Conservation (phyloP, 108 stramenopile species). For the Skeletonema menzelii region DNA sequence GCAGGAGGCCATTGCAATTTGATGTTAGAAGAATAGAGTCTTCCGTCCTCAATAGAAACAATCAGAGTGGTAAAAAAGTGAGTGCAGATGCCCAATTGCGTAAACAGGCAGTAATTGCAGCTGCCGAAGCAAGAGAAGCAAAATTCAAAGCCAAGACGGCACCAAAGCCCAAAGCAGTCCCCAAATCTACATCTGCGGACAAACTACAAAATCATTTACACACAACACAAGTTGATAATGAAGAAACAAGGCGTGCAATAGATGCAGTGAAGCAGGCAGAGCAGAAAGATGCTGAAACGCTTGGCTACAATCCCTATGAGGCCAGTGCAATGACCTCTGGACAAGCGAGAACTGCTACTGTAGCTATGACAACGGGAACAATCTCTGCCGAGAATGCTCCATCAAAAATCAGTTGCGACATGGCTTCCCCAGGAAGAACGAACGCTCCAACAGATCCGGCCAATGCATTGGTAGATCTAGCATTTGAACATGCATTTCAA, state of each 20-base stretch:
- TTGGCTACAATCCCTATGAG: slow-evolving; percentile 90
- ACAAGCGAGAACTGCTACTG: slow-evolving; percentile 75
- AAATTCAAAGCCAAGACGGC: slow-evolving; percentile 59
- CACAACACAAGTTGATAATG: slow-evolving; percentile 19
- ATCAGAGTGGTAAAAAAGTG: slow-evolving; percentile 15
- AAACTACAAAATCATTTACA: slow-evolving; percentile 14
- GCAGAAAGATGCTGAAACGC: slow-evolving; percentile 40
- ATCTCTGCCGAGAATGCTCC: slow-evolving; percentile 42
- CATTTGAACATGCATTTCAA: slow-evolving; percentile 67
- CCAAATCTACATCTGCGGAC: slow-evolving; percentile 20
- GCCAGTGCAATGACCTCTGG: slow-evolving; percentile 64
- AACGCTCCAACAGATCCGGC: slow-evolving; percentile 51
- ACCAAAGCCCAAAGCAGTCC: slow-evolving; percentile 49
- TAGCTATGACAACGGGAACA: slow-evolving; percentile 55
- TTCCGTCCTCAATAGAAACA: slow-evolving; percentile 20
- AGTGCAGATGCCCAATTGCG: slow-evolving; percentile 65
- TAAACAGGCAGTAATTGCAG: slow-evolving; percentile 82
- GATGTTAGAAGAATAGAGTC: slow-evolving; percentile 53
- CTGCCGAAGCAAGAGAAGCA: slow-evolving; percentile 81
- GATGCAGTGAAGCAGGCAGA: slow-evolving; percentile 65
- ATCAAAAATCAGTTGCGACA: slow-evolving; percentile 12
- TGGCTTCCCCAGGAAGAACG: slow-evolving; percentile 16
- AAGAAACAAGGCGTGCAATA: slow-evolving; percentile 62
- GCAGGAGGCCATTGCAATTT: slow-evolving; percentile 58
- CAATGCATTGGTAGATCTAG: neutral